Evolutionary conservation across 2,329 filamentous ascomycete genomes (phyloP).

Genomic region (Amauroascus niger): DNA sequence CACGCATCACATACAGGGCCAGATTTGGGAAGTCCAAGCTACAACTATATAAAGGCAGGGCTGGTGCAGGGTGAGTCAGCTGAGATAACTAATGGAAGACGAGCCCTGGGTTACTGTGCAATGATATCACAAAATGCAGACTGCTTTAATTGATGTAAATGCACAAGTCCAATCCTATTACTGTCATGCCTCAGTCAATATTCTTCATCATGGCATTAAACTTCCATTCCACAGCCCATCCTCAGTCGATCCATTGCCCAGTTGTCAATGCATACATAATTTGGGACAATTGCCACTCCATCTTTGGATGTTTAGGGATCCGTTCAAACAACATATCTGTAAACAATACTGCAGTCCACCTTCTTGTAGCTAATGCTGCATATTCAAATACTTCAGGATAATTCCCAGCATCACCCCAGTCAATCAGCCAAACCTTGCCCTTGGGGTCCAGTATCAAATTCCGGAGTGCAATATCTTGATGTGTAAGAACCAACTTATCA

Average conservation of each 20-base stretch:
- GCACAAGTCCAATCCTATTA: not conserved
- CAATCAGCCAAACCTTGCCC: slow-evolving; percentile 18
- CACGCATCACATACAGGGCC: no score
- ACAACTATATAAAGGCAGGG: no score
- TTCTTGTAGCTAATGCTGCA: slow-evolving; percentile 16
- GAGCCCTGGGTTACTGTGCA: not conserved
- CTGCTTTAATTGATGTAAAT: not conserved
- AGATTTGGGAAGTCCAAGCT: no score
- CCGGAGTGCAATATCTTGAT: slow-evolving; percentile 12
- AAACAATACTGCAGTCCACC: slow-evolving; percentile 15
- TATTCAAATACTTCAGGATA: slow-evolving; percentile 18
- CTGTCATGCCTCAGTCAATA: not conserved
- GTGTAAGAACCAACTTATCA: slow-evolving; percentile 14
- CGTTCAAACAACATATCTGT: slow-evolving; percentile 17
- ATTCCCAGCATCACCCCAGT: slow-evolving; percentile 18
- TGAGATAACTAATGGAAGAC: no score
- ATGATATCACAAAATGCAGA: not conserved
- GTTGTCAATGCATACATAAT: slow-evolving; percentile 13
- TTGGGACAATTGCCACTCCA: slow-evolving; percentile 10
- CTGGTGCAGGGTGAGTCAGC: no score
- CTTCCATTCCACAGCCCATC: not conserved
- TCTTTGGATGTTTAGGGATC: slow-evolving; percentile 11
- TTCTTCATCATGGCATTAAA: not conserved
- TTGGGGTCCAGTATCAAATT: slow-evolving; percentile 13
- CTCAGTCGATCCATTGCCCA: slow-evolving; percentile 11